Base-by-base conservation (phyloP, 1,284 basidiomycete species). In the Malassezia equina region DNA sequence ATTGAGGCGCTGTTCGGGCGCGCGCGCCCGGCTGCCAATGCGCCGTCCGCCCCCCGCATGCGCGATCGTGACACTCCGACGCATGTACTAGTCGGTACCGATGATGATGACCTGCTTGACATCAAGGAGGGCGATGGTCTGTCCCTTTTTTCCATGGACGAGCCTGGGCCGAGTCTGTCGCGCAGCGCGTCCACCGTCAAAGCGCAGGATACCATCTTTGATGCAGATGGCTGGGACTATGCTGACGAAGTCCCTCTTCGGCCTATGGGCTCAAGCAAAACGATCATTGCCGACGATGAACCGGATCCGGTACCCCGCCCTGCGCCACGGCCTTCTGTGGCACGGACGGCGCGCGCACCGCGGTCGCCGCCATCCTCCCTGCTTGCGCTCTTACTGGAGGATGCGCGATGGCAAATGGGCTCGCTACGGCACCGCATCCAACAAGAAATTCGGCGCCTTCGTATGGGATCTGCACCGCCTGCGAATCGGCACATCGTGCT, bases 261-360 rank as follows among this genome's bases (percentile, higher is more conserved):
- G 4, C 55, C 55, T 3, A 39, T 51, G 23, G 55, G 55, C 27
- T 57, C 55, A 15, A 52, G 49, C 63, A 73, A 72, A 57, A 63
- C 54, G 46, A 73, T 73, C 43, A 68, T 69, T 55, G 71, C 71
- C 1, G 71, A 73, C 54, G 71, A 73, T 25, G 50, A 61, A 11
- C 48, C 56, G 4, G 56, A 62, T 17, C 51, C 59, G 44, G 43
- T 56, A 59, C 12, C 13, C 29, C 44, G 29, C 13, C 25, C 58
- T 1, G 31, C 46, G 21, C 32, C 23, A 15, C 34, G 32, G 15
- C 3, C 24, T 57, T 13, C 36, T 46, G 19, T 56, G 54, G 19
- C 63, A 55, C 39, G 29, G 1, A 21, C 13, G 7, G 41, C 40
- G 17, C 21, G 17, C 4, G 24, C 28, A 21, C 34, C 6, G 42